A percentile compares a stretch with the other conserved stretches of the same genome.
Evolutionary conservation across 23 red algal species (phyloP).

Genomic region (Pyropia haitanensis): DNA sequence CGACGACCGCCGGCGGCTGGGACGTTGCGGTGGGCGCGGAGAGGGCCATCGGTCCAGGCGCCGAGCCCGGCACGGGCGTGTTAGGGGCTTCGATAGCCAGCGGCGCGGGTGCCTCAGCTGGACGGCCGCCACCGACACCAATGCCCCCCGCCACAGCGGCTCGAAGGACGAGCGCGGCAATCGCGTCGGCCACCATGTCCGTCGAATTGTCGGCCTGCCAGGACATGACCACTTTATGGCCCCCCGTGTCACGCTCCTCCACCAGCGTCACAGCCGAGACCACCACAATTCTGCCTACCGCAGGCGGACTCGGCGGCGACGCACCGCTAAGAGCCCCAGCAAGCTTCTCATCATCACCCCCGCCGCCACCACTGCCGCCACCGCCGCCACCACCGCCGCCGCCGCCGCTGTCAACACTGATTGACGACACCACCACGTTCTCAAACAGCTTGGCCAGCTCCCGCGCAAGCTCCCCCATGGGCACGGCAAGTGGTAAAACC

Average conservation of each 20-base stretch:
- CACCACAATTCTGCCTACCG: slow-evolving; percentile 11
- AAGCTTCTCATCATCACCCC: not conserved
- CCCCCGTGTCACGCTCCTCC: slow-evolving; percentile 18
- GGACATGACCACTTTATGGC: slow-evolving; percentile 40
- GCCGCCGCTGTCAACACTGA: too few species aligned
- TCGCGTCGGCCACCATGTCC: slow-evolving; percentile 53
- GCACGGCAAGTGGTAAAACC: slow-evolving; percentile 43
- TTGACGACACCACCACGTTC: slow-evolving; percentile 10
- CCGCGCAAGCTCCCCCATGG: slow-evolving; percentile 43
- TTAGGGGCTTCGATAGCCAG: too few species aligned
- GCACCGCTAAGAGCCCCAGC: not conserved
- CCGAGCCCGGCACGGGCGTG: too few species aligned
- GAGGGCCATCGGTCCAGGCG: too few species aligned
- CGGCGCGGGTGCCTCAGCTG: too few species aligned
- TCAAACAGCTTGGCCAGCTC: slow-evolving; percentile 62
- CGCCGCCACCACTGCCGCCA: too few species aligned
- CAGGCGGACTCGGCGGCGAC: slow-evolving; percentile 7
- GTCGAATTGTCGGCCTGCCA: slow-evolving; percentile 49
- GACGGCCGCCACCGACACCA: too few species aligned
- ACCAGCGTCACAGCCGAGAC: slow-evolving; percentile 30
- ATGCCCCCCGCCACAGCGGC: too few species aligned
- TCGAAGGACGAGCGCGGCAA: slow-evolving; percentile 23
- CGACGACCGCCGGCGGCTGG: too few species aligned
- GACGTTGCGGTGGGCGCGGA: too few species aligned
- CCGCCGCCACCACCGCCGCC: not conserved